Conservation (phyloP, 352 stramenopile species). For the Phytophthora constricta region DNA sequence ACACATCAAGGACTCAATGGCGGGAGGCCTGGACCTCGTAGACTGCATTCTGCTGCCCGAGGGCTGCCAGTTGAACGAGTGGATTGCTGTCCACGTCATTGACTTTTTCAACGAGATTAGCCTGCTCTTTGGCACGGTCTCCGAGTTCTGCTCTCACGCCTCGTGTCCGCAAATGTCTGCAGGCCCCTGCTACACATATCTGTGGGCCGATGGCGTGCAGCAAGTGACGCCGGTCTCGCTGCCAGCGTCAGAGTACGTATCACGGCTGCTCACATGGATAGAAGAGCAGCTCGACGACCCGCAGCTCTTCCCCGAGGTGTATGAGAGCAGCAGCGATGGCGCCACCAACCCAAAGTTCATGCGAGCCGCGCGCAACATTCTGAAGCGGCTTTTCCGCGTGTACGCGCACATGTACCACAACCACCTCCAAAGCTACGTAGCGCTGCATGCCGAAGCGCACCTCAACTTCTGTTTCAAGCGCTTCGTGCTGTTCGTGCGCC, state of each 20-base stretch:
- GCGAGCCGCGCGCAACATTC: conserved; percentile 76
- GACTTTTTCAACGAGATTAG: conserved; percentile 96
- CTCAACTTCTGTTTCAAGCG: conserved; percentile 98
- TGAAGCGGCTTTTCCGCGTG: conserved; percentile 96
- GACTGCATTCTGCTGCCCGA: conserved; percentile 76
- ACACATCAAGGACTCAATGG: conserved; percentile 77
- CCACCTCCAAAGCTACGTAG: conserved; percentile 92
- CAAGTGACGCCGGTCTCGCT: conserved; percentile 55
- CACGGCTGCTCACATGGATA: conserved; percentile 88
- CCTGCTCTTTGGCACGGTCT: conserved; percentile 90
- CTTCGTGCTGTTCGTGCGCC: conserved; percentile 96
- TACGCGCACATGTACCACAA: conserved; percentile 98
- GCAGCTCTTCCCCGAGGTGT: conserved; percentile 55
- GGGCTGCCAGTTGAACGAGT: conserved; percentile 66
- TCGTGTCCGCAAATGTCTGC: conserved; percentile 79
- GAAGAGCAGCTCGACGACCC: conserved; percentile 84
- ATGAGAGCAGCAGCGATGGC: conserved; percentile 18
- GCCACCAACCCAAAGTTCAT: conserved; percentile 54
- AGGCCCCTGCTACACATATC: conserved; percentile 88
- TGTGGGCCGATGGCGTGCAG: conserved; percentile 79
- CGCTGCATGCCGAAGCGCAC: conserved; percentile 92
- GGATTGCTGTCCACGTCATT: conserved; percentile 79
- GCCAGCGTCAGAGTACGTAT: conserved; percentile 86
- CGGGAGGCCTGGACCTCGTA: conserved; percentile 53
- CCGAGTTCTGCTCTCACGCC: conserved; percentile 74